Base-by-base conservation (phyloP, 805 yeast genomes). In the Debaryomyces maramus region DNA sequence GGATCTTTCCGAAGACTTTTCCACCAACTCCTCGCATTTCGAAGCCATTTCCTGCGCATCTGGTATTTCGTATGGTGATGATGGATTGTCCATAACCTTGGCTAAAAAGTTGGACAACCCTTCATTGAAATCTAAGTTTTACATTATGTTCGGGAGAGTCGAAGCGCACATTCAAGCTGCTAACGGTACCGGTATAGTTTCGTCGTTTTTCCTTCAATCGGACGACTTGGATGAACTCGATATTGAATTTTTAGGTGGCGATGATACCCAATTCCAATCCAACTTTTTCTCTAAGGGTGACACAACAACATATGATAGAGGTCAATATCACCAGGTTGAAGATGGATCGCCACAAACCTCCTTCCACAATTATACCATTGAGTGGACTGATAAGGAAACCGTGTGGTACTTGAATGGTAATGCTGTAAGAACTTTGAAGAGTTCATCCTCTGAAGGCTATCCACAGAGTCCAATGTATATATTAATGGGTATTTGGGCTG, bases 161-260 rank as follows among this genome's bases (percentile, higher is more conserved):
- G 91, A 85, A 56, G 87, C 78, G 3, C 68, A 69, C 2, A 59
- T 84, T 43, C 75, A 81, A 55, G 84, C 88, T 20, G 90, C 91
- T 3, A 70, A 74, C 9, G 96, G 96, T 20, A 61, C 61, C 6
- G 96, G 96, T 46, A 74, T 88, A 28, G 81, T 87, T 7, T 84
- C 96, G 0, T 81, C 91, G 2, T 78, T 88, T 48, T 86, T 81
- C 48, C 70, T 88, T 37, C 93, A 87, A 55, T 66, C 75, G 19
- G 96, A 89, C 56, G 95, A 85, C 52, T 68, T 83, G 50, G 97
- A 89, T 61, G 97, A 89, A 62, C 79, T 89, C 35, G 96, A 88
- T 62, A 54, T 85, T 36, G 96, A 89, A 60, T 82, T 91, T 81
- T 69, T 85, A 27, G 96, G 96, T 15, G 81, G 85, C 32, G 95